Evolutionary conservation across 805 yeast genomes (phyloP).

Genomic region (Barnettozyma sp.): DNA sequence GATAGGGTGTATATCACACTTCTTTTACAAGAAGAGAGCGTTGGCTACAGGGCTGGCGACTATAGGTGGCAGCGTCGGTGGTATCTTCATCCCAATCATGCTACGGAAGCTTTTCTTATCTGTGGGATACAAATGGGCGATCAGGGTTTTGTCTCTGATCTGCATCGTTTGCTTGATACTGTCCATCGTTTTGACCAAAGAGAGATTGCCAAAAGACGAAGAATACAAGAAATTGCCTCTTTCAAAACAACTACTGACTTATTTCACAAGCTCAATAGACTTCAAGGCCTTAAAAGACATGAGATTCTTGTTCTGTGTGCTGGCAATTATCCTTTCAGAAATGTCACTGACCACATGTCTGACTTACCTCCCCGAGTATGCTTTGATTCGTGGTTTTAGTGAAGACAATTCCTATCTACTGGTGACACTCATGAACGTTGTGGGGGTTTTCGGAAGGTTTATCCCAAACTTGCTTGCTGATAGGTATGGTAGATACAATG

Average conservation of each 20-base stretch:
- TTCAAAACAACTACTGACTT: slow-evolving; percentile 21
- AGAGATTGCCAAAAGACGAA: slow-evolving; percentile 34
- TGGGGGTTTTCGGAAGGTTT: slow-evolving; percentile 30
- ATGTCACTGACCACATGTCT: slow-evolving; percentile 38
- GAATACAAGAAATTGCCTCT: slow-evolving; percentile 22
- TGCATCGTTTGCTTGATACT: slow-evolving; percentile 33
- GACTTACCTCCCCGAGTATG: slow-evolving; percentile 47
- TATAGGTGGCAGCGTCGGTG: slow-evolving; percentile 54
- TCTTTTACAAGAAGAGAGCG: slow-evolving; percentile 57
- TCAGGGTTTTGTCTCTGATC: slow-evolving; percentile 45
- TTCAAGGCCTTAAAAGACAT: slow-evolving; percentile 36
- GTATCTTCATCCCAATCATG: slow-evolving; percentile 49
- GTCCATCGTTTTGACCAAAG: slow-evolving; percentile 34
- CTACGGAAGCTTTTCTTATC: slow-evolving; percentile 41
- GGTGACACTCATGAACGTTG: slow-evolving; percentile 34
- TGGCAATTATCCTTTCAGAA: slow-evolving; percentile 40
- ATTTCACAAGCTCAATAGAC: slow-evolving; percentile 26
- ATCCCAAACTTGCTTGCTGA: slow-evolving; percentile 31
- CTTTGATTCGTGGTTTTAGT: slow-evolving; percentile 14
- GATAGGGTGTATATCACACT: slow-evolving; percentile 56
- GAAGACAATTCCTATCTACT: slow-evolving; percentile 33
- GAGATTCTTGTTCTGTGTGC: slow-evolving; percentile 35
- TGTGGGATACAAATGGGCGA: slow-evolving; percentile 56
- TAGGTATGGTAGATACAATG: slow-evolving; percentile 40
- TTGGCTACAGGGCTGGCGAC: slow-evolving; percentile 46